A percentile compares a stretch with the other conserved stretches of the same genome.
Conservation (phyloP, 129 eudicot species). For the Calendula officinalis region DNA sequence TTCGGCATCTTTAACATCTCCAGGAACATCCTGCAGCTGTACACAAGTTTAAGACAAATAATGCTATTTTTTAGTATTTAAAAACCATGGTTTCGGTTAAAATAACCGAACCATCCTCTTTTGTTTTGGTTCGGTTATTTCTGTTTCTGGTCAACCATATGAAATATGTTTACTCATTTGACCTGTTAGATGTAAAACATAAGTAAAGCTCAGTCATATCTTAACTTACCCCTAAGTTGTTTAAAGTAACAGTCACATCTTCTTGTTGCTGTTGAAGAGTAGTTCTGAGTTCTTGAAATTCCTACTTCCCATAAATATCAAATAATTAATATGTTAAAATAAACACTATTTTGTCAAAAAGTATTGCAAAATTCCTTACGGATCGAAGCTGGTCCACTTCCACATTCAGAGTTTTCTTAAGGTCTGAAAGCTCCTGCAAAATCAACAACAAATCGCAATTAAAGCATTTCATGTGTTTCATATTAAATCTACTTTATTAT, state of each 20-base stretch:
- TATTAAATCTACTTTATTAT: background rate
- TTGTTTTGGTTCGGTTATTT: too few relatives aligned
- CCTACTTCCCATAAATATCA: conserved; percentile 36
- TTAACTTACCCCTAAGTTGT: conserved; percentile 74
- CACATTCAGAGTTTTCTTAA: conserved; percentile 76
- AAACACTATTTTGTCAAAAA: background rate
- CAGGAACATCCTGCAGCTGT: conserved; percentile 68
- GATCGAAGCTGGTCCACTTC: conserved; percentile 90
- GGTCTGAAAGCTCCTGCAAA: conserved; percentile 75
- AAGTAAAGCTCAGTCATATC: too few relatives aligned
- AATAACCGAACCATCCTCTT: background rate
- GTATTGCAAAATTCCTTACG: conserved; percentile 33
- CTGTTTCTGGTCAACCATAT: too few relatives aligned
- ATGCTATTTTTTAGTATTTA: background rate
- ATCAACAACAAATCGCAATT: conserved; percentile 15
- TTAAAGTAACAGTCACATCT: conserved; percentile 73
- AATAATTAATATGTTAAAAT: background rate
- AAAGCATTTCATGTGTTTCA: background rate
- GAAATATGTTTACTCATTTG: too few relatives aligned
- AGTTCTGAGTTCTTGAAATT: conserved; percentile 78
- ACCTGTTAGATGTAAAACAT: too few relatives aligned
- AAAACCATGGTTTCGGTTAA: background rate
- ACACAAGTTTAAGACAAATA: conserved; percentile 15
- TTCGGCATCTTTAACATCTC: conserved; percentile 37
- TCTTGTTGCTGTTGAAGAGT: conserved; percentile 92